Base-by-base conservation (phyloP, 2,329 filamentous ascomycete genomes). In the Endoconidiophora laricicola region DNA sequence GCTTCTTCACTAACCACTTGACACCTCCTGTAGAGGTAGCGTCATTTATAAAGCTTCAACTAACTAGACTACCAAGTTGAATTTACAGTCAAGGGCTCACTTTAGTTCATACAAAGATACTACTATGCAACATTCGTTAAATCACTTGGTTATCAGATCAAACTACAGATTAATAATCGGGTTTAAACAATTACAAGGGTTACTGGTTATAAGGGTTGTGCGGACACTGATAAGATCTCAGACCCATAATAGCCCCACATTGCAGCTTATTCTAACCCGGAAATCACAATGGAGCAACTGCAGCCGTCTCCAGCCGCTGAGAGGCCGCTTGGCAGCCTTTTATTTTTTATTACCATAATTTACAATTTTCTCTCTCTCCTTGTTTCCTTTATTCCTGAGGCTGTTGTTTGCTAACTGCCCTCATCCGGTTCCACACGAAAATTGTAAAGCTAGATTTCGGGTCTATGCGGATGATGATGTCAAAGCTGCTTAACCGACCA, bases 341-440 rank as follows among this genome's bases (percentile, higher is more conserved):
- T 20, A 24, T 46, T 42, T 47, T 46, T 39, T 18, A 18, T 18
- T 18, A 18, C 16, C 7, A 33, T 6, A 6, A 33, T 10, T 33
- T 6, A 33, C 26, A 9, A 33, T 10, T 33, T 33, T 33, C 6
- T 33, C 26, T 33, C 26, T 33, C 26, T 29, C n/a, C n/a, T 29
- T 33, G 26, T 33, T 33, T 33, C 7, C 12, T 29, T 33, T 10
- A 9, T 33, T 33, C 26, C 26, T 29, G 26, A 29, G 3, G 26
- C 6, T 29, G 26, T 29, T 7, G 26, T 29, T 4, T 29, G 26
- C 26, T 10, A 29, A 10, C 26, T 33, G 26, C 26, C 7, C 26
- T 33, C 6, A 10, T 53, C 47, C 46, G 41, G 51, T 53, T 53
- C 48, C 46, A 49, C 51, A 39, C 43, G 51, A 53, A 14, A 18